Evolutionary conservation across 2,329 filamentous ascomycete species (phyloP).

Genomic region (Claviceps fusiformis): DNA sequence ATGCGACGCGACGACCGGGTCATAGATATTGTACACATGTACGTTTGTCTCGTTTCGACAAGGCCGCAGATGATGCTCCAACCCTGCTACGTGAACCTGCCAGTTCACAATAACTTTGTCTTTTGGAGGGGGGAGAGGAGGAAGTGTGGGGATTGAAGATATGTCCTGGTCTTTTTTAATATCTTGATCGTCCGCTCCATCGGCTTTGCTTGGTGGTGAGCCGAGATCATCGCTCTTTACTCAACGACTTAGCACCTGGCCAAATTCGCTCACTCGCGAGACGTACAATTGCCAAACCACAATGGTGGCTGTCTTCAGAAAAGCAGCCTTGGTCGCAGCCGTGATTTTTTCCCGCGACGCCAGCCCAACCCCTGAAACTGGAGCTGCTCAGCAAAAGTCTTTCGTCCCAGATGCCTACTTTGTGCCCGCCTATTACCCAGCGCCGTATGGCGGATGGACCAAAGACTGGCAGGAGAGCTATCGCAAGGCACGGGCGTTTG

Average conservation of each 20-base stretch:
- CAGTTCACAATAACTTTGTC: no score
- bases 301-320: neutral
- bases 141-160: neutral
- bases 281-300: neutral
- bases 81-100: neutral
- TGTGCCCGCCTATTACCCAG: conserved; percentile 51
- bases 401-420: conserved; percentile 16
- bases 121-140: no score
- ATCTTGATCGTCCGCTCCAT: neutral
- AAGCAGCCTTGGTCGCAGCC: neutral
- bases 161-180: neutral
- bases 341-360: neutral
- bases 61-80: neutral
- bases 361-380: neutral
- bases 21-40: neutral
- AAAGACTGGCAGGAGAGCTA: conserved; percentile 58
- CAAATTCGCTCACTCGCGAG: neutral
- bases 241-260: neutral
- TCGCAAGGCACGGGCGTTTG: conserved; percentile 51
- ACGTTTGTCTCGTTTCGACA: neutral
- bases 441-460: conserved; percentile 59
- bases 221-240: neutral
- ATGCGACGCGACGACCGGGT: neutral
- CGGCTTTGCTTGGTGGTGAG: neutral
- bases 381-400: neutral